phyloP scores from a whole-genome alignment of 805 yeast species.

The Starmerella vaccinii region DNA sequence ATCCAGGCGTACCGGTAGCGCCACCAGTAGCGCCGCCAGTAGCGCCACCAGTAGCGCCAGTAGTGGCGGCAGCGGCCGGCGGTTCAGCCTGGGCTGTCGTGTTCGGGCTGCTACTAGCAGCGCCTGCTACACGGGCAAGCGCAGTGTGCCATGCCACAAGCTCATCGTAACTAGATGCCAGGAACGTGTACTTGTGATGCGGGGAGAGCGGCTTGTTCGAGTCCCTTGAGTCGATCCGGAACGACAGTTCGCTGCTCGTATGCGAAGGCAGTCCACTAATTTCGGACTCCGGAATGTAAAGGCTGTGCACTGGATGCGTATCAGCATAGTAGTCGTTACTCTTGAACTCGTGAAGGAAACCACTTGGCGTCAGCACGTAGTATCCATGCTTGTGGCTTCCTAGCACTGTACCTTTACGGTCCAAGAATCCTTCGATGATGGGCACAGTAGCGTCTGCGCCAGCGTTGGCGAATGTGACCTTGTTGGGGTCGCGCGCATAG shows the following conservation, averaged over 20 bases:
- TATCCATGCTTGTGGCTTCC: slow-evolving; percentile 37
- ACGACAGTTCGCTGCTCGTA: slow-evolving; percentile 32
- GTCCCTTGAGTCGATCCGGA: slow-evolving; percentile 39
- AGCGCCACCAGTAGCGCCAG: neutral
- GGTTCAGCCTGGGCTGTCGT: neutral
- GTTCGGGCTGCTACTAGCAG: slow-evolving; percentile 19
- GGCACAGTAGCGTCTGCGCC: slow-evolving; percentile 37
- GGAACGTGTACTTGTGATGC: slow-evolving; percentile 35
- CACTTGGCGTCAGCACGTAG: slow-evolving; percentile 41
- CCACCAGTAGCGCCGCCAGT: neutral
- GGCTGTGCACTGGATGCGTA: slow-evolving; percentile 37
- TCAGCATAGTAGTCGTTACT: slow-evolving; percentile 36
- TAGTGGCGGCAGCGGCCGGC: neutral
- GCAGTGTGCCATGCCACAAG: slow-evolving; percentile 40
- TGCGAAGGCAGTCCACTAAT: slow-evolving; percentile 32
- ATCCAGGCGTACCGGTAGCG: neutral
- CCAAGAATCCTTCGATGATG: slow-evolving; percentile 39
- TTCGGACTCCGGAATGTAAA: slow-evolving; percentile 41
- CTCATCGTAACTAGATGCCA: slow-evolving; percentile 39
- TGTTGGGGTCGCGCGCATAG: slow-evolving; percentile 33
- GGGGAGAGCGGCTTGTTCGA: slow-evolving; percentile 28
- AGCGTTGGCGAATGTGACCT: slow-evolving; percentile 34
- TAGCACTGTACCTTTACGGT: slow-evolving; percentile 37
- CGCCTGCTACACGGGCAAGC: slow-evolving; percentile 23
- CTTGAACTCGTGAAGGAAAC: slow-evolving; percentile 37